Base-by-base conservation (phyloP, 345 rosid species). In the Eucalyptus melliodora region DNA sequence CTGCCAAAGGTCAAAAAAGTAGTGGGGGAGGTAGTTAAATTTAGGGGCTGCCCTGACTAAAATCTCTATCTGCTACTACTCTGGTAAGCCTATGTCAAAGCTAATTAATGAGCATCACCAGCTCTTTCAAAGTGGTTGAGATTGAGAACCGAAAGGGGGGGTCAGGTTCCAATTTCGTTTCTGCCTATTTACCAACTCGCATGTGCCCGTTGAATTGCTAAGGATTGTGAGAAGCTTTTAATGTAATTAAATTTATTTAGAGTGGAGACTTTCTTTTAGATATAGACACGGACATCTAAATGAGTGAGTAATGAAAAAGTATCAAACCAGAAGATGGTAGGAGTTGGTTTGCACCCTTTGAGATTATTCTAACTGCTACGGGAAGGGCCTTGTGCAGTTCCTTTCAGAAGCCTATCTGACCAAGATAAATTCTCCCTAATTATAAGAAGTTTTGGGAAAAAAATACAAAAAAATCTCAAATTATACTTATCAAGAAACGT, bases 231-330 rank as follows among this genome's bases (percentile, higher is more conserved):
- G 5, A 23, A 77, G 83, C 45, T 77, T 19, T 34, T 72, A 3
- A 16, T 16, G 37, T 8, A n/a, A 65, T 65, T 65, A 2, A 62
- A 62, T 62, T 62, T 62, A 30, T 13, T 60, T 13, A 6, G 69
- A 26, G n/a, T 11, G 65, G 65, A 11, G 27, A 1, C n/a, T 55
- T 23, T 1, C 0, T 0, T 13, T 60, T 27, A 27, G 69, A 60
- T 6, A 60, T 5, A 27, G 15, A 11, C 0, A 60, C 2, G 30
- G 1, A 15, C 77, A 65, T 65, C 77, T 65, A n/a, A n/a, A 14
- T 8, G 19, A 65, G 37, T 31, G 37, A 65, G 77, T 14, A 65
- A 15, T 15, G 17, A 13, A 65, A 65, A n/a, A 7, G 37, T 7
- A 4, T 65, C 19, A 8, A 65, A 65, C 37, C 19, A n/a, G 77